phyloP scores from a whole-genome alignment of 2,329 filamentous ascomycete species.

The Colletotrichum tanaceti region DNA sequence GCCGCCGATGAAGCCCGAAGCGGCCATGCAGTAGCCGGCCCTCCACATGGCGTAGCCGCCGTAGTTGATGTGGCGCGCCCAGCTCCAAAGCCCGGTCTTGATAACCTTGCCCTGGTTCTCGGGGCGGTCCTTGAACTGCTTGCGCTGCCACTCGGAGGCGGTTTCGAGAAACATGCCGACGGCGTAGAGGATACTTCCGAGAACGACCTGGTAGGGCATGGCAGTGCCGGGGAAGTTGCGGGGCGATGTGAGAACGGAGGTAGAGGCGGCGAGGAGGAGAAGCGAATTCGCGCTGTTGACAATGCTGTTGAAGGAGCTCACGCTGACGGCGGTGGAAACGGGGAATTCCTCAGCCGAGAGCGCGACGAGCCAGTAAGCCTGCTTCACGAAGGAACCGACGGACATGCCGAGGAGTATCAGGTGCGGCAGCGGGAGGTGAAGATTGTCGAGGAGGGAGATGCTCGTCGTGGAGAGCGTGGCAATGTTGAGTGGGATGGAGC shows the following conservation, averaged over 20 bases:
- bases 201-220: constrained; percentile 50
- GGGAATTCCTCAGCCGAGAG: constrained; percentile 64
- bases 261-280: constrained; percentile 61
- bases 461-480: constrained; percentile 51
- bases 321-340: constrained; percentile 52
- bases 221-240: constrained; percentile 42
- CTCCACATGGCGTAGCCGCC: constrained; percentile 53
- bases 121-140: constrained; percentile 52
- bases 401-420: constrained; percentile 65
- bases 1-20: constrained; percentile 51
- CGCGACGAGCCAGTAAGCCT: constrained; percentile 63
- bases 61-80: constrained; percentile 56
- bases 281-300: constrained; percentile 67
- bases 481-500: constrained; percentile 54
- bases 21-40: constrained; percentile 49
- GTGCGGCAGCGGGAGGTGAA: constrained; percentile 62
- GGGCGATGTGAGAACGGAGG: constrained; percentile 52
- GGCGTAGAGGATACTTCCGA: constrained; percentile 62
- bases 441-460: constrained; percentile 49
- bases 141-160: constrained; percentile 67
- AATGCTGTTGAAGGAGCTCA: constrained; percentile 64
- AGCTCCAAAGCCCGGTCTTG: constrained; percentile 52
- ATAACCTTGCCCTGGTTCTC: constrained; percentile 54
- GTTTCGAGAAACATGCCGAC: constrained; percentile 66
- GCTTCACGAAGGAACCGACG: constrained; percentile 64